Base-by-base conservation (phyloP, 2,329 filamentous ascomycete genomes). In the Aspergillus ochraceus region DNA sequence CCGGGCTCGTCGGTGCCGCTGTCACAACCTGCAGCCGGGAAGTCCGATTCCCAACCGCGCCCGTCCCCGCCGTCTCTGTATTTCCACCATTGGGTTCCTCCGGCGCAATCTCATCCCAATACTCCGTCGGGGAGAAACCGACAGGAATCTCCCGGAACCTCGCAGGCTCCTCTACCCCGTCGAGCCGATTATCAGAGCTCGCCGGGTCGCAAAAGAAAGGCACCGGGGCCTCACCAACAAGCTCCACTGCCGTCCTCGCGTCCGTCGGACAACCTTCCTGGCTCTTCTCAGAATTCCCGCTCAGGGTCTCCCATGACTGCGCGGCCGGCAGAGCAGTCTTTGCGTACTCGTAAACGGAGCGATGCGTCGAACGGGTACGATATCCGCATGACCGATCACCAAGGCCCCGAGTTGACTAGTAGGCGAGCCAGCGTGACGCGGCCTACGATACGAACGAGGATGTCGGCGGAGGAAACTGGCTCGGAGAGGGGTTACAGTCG, bases 71-170 rank as follows among this genome's bases (percentile, higher is more conserved):
- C 89, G 0, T 90, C 88, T 22, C 90, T 96, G 52, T 95, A 91
- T 75, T 97, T 97, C 74, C 91, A 96, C 71, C 91, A 96, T 73
- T 97, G 92, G 92, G 90, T 94, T 60, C 92, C 92, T 50, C 92
- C 92, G 14, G 84, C 63, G 84, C 90, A 75, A 64, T 83, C 84
- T 60, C 88, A 90, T 72, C 89, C 90, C 61, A 85, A 85, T 70
- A 90, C 89, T 63, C 89, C 90, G 70, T 88, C 90, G 79, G 88
- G 89, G 86, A 89, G 86, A 55, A 87, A 86, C 81, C 76, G 84
- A 79, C 80, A 80, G 74, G 75, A 79, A 62, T 79, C 74, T 66
- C 76, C 75, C 55, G 71, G 75, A 67, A 72, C 74, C 68, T 77
- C 81, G 75, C 77, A 69, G 62, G 72, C 72, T 72, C 77, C 4